Evolutionary conservation across 163 green algal species (phyloP).

Genomic region (Chlorella variabilis): DNA sequence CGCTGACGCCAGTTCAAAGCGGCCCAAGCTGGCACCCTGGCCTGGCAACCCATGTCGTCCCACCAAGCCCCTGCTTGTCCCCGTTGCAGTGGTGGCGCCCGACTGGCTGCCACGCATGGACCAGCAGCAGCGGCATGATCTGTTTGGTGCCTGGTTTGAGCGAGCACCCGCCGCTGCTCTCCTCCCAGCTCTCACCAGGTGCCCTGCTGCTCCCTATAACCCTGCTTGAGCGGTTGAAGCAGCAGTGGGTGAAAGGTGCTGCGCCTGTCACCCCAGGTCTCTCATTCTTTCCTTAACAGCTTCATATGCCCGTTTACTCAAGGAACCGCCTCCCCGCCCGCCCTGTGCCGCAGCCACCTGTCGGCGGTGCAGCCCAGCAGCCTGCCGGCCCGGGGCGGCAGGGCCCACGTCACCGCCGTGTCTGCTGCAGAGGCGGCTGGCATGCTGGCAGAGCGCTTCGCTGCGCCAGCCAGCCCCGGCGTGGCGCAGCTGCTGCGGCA

Average conservation of each 20-base stretch:
- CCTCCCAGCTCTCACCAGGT: conserved; percentile 28
- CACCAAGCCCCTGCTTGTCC: neutral
- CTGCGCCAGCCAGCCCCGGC: conserved; percentile 36
- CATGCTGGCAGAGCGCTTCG: conserved; percentile 57
- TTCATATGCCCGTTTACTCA: too few relatives aligned
- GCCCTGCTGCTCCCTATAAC: too few relatives aligned
- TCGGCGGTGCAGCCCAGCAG: conserved; percentile 23
- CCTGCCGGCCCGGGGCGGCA: neutral
- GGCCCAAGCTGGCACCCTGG: too few relatives aligned
- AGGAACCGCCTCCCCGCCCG: neutral
- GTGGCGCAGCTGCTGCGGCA: conserved; percentile 49
- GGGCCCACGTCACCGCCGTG: conserved; percentile 40
- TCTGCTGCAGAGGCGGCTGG: conserved; percentile 53
- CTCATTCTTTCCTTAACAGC: too few relatives aligned
- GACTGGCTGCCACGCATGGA: conserved; percentile 38
- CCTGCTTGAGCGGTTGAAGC: too few relatives aligned
- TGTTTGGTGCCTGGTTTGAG: conserved; percentile 41
- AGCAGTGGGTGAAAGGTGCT: too few relatives aligned
- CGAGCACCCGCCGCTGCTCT: conserved; percentile 16
- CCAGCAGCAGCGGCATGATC: neutral
- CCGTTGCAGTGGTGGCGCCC: conserved; percentile 38
- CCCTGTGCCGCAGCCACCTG: conserved; percentile 23
- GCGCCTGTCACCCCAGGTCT: too few relatives aligned
- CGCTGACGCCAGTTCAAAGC: too few relatives aligned
- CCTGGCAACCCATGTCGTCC: too few relatives aligned